A percentile compares a stretch with the other conserved stretches of the same genome.
Evolutionary conservation across 2,329 filamentous ascomycete genomes (phyloP).

Genomic region (Byssoonygena ceratinophila): DNA sequence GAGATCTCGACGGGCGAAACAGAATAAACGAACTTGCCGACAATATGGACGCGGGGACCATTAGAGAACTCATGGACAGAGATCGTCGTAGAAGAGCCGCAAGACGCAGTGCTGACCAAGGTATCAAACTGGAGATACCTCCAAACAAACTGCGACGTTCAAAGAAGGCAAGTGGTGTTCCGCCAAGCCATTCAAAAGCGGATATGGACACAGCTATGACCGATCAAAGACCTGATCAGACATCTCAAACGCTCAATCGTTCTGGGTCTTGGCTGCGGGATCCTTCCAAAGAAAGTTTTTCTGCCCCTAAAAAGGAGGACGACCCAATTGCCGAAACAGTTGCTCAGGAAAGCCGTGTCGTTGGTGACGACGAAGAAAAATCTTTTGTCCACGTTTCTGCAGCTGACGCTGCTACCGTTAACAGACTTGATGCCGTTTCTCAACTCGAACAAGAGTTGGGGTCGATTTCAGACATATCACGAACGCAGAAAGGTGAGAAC

Average conservation of each 20-base stretch:
- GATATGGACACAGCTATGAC: background rate
- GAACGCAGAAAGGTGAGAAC: background rate
- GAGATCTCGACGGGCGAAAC: constrained; percentile 52
- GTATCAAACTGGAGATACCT: constrained; percentile 30
- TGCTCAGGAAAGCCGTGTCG: background rate
- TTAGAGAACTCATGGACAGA: constrained; percentile 82
- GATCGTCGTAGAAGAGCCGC: constrained; percentile 57
- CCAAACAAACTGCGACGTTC: background rate
- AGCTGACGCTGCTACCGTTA: background rate
- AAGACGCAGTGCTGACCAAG: constrained; percentile 1
- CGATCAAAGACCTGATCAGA: background rate
- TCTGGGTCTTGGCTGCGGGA: constrained; percentile 27
- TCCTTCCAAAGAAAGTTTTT: constrained; percentile 30
- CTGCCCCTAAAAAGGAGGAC: background rate
- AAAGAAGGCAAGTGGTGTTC: background rate
- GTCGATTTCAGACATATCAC: constrained; percentile 5
- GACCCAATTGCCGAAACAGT: background rate
- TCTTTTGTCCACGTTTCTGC: constrained; percentile 2
- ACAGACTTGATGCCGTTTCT: background rate
- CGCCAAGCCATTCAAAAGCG: background rate
- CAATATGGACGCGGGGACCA: constrained; percentile 68
- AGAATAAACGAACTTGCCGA: constrained; percentile 63
- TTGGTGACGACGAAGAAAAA: background rate
- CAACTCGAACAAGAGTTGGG: constrained; percentile 6
- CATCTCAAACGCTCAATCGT: constrained; percentile 3